A percentile compares a stretch with the other conserved stretches of the same genome.
These are phyloP conservation scores for Terfezia boudieri DNA, from an alignment of 495 filamentous ascomycete genomes.

Conservation along the genomic window DNA sequence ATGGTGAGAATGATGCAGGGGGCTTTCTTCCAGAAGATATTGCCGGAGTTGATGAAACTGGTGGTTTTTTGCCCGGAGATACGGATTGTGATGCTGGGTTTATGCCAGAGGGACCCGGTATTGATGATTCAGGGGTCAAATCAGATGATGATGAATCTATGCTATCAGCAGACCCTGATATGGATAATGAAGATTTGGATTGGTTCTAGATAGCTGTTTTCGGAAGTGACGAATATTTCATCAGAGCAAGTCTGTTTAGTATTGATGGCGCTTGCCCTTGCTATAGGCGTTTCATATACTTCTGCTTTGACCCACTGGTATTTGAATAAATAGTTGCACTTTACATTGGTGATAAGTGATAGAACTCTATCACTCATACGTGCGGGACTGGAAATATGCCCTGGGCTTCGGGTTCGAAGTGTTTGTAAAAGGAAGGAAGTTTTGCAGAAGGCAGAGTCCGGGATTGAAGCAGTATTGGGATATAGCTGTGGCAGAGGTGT, in stretches of 20 bases:
- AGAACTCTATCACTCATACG: too few relatives aligned
- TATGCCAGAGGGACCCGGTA: neutral
- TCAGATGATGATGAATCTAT: neutral
- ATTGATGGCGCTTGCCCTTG: neutral
- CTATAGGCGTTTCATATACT: neutral
- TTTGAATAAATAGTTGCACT: too few relatives aligned
- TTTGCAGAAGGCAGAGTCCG: too few relatives aligned
- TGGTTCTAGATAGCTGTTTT: neutral
- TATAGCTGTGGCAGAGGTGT: too few relatives aligned
- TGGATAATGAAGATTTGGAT: neutral
- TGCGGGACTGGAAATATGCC: too few relatives aligned
- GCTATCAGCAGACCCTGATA: neutral
- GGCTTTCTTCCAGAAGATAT: neutral
- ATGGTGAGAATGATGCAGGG: neutral
- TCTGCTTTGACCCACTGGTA: neutral
- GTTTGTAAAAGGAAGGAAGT: too few relatives aligned
- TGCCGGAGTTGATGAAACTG: slow-evolving; percentile 1
- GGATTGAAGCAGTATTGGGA: too few relatives aligned
- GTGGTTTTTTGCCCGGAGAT: slow-evolving; percentile 10
- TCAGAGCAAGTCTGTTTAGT: neutral
- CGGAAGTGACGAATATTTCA: neutral
- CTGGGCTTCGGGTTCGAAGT: too few relatives aligned
- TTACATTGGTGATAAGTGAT: too few relatives aligned
- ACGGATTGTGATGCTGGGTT: neutral
- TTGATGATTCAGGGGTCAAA: neutral